These are phyloP conservation scores for Alnus glutinosa DNA, from an alignment of 306 rosid genomes.

Conservation along the genomic window DNA sequence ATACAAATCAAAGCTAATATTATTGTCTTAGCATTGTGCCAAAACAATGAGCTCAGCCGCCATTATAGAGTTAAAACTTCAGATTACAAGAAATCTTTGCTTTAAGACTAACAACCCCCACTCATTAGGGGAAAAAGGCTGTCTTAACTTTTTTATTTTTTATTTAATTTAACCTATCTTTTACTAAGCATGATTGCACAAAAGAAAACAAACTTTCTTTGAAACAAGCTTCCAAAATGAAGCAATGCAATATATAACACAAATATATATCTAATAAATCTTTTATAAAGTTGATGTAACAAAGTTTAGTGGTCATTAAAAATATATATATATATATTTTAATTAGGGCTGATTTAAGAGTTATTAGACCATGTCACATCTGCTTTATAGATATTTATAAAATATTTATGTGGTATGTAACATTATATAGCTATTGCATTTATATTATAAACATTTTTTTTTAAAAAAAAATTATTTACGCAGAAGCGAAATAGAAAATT, in stretches of 20 bases:
- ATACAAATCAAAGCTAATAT: neutral
- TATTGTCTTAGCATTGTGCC: conserved; percentile 13
- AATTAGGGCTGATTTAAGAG: too few relatives aligned
- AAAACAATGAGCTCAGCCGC: conserved; percentile 54
- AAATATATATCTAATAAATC: too few relatives aligned
- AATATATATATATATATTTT: too few relatives aligned
- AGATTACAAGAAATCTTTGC: conserved; percentile 4
- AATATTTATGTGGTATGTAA: too few relatives aligned
- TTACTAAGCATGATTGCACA: neutral
- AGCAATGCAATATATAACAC: too few relatives aligned
- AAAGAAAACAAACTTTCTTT: conserved; percentile 29
- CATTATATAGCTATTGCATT: neutral
- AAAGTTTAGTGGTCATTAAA: too few relatives aligned
- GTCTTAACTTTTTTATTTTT: neutral
- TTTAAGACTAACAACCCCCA: conserved; percentile 23
- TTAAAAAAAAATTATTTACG: neutral
- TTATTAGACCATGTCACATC: too few relatives aligned
- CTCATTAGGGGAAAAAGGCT: conserved; percentile 10
- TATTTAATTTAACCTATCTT: neutral
- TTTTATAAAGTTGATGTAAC: too few relatives aligned
- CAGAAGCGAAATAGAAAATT: neutral
- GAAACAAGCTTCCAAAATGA: too few relatives aligned
- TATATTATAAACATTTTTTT: neutral
- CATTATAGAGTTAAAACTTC: conserved; percentile 17
- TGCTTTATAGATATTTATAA: too few relatives aligned